Conservation (phyloP, 2,329 filamentous ascomycete species). For the Talaromyces sp. region DNA sequence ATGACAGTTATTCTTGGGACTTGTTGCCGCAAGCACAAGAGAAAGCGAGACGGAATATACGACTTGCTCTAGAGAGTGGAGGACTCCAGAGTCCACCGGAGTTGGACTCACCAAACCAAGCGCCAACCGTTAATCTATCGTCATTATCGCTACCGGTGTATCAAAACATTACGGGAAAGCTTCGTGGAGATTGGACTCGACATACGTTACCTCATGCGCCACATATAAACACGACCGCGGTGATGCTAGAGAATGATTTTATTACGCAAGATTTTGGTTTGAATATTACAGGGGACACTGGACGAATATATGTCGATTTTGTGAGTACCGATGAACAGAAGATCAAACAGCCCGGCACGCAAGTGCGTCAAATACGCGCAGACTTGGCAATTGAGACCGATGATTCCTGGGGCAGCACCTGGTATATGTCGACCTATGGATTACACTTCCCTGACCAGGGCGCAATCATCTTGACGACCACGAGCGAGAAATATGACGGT, state of each 20-base stretch:
- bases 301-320: constrained; percentile 67
- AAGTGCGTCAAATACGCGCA: constrained; percentile 66
- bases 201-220: constrained; percentile 46
- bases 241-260: constrained; percentile 66
- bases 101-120: constrained; percentile 26
- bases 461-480: constrained; percentile 76
- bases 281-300: constrained; percentile 73
- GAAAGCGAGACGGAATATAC: constrained; percentile 58
- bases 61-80: constrained; percentile 30
- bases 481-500: constrained; percentile 90
- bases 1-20: constrained; percentile 76
- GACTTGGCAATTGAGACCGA: constrained; percentile 70
- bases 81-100: constrained; percentile 30
- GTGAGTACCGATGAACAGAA: constrained; percentile 51
- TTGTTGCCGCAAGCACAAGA: constrained; percentile 65
- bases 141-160: constrained; percentile 58
- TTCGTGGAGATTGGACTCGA: constrained; percentile 73
- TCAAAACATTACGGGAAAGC: constrained; percentile 71
- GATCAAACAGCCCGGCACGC: constrained; percentile 32
- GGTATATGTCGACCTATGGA: constrained; percentile 77
- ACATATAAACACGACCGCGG: constrained; percentile 62
- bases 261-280: constrained; percentile 65
- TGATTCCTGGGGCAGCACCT: constrained; percentile 66
- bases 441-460: constrained; percentile 83
- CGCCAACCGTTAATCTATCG: constrained; percentile 34